A percentile compares a stretch with the other conserved stretches of the same genome.
phyloP scores from a whole-genome alignment of 805 yeast species.

The Kodamaea sagamina region DNA sequence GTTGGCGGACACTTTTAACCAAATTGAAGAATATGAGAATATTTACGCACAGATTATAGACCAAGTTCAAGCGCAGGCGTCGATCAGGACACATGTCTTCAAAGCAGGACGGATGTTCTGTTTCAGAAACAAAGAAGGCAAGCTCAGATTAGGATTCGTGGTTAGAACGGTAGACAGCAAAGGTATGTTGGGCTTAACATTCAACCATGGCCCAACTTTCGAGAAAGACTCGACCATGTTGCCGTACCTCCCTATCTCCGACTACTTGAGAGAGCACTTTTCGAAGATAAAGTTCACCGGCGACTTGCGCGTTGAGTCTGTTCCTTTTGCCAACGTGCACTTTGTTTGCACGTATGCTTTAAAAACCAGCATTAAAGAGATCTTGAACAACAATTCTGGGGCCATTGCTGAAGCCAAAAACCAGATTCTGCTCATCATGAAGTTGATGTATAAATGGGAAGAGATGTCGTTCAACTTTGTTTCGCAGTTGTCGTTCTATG shows the following conservation, averaged over 20 bases:
- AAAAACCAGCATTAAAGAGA: conserved; percentile 32
- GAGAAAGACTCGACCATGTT: conserved; percentile 25
- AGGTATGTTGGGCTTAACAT: conserved; percentile 43
- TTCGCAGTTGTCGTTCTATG: conserved; percentile 38
- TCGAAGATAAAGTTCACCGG: conserved; percentile 36
- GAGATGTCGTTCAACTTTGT: conserved; percentile 44
- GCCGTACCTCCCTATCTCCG: conserved; percentile 40
- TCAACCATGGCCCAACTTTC: conserved; percentile 43
- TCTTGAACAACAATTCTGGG: conserved; percentile 37
- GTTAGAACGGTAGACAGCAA: conserved; percentile 42
- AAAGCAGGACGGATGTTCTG: conserved; percentile 59
- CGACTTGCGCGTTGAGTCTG: conserved; percentile 37
- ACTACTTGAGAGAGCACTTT: conserved; percentile 39
- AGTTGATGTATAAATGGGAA: conserved; percentile 42
- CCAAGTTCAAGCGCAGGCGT: conserved; percentile 49
- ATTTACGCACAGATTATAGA: conserved; percentile 47
- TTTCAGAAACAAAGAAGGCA: conserved; percentile 50
- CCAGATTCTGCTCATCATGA: conserved; percentile 37
- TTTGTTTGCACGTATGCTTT: conserved; percentile 43
- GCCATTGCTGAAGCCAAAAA: conserved; percentile 39
- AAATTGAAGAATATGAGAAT: conserved; percentile 48
- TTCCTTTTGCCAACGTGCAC: conserved; percentile 45
- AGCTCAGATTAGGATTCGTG: conserved; percentile 54
- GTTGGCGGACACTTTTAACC: conserved; percentile 46
- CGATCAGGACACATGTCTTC: conserved; percentile 47